These are phyloP conservation scores for Salix exigua DNA, from an alignment of 345 rosid genomes.

Conservation along the genomic window DNA sequence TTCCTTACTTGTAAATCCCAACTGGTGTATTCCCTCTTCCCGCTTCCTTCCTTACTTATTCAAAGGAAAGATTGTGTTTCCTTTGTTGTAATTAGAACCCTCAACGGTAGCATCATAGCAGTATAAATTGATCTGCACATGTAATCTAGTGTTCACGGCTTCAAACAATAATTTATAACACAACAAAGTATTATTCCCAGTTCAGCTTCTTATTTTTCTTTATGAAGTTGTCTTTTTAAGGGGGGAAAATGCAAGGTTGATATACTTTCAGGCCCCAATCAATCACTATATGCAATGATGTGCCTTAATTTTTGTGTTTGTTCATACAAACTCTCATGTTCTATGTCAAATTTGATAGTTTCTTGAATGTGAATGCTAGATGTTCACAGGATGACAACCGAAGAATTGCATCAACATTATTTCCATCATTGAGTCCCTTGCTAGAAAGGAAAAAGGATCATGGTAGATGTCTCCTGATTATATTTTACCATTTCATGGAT, in stretches of 20 bases:
- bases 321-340: neutral
- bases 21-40: no score
- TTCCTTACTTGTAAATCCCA: no score
- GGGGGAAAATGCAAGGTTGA: neutral
- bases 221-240: neutral
- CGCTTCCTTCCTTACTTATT: no score
- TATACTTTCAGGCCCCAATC: neutral
- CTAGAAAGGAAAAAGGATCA: slow-evolving; percentile 78
- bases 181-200: no score
- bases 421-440: slow-evolving; percentile 61
- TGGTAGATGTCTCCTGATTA: slow-evolving; percentile 35
- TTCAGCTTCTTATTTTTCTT: no score
- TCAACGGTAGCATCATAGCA: no score
- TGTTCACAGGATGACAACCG: slow-evolving; percentile 79
- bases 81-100: no score
- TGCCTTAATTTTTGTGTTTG: neutral
- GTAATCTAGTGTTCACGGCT: no score
- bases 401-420: slow-evolving; percentile 61
- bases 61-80: no score
- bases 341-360: neutral
- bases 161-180: no score
- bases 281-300: neutral
- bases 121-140: no score
- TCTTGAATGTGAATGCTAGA: slow-evolving; percentile 12
- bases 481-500: neutral